Evolutionary conservation across 768 basidiomycete genomes (phyloP).

Genomic region (Galerina marginata): DNA sequence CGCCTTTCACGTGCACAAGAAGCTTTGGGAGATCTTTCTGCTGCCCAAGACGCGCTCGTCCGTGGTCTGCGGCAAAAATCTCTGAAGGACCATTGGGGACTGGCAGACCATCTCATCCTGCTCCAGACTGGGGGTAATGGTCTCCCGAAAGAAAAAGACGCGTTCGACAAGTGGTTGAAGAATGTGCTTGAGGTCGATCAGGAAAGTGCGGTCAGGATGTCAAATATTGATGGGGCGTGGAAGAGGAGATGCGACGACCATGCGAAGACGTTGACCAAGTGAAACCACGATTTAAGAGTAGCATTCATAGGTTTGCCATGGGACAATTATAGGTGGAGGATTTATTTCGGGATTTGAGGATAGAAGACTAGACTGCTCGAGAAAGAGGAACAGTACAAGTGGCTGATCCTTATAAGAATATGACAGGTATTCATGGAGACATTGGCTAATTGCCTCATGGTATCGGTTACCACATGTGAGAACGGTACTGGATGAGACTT

Average conservation of each 20-base stretch:
- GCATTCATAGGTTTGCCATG: too few relatives aligned
- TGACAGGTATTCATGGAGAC: too few relatives aligned
- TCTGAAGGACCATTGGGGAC: conserved; percentile 7
- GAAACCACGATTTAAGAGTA: too few relatives aligned
- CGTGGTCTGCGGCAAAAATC: conserved; percentile 4
- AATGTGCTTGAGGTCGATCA: not conserved
- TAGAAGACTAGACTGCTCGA: too few relatives aligned
- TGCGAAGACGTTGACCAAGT: not conserved
- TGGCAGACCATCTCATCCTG: conserved; percentile 11
- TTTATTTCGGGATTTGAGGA: too few relatives aligned
- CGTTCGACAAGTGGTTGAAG: not conserved
- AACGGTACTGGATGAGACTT: too few relatives aligned
- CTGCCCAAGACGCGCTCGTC: conserved; percentile 10
- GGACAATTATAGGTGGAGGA: too few relatives aligned
- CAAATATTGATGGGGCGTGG: conserved; percentile 11
- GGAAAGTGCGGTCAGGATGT: not conserved
- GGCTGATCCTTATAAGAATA: too few relatives aligned
- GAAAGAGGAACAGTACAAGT: too few relatives aligned
- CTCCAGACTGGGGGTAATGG: conserved; percentile 13
- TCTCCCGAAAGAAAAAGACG: conserved; percentile 2
- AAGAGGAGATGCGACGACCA: conserved; percentile 5
- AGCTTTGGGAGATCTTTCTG: not conserved
- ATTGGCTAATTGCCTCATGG: too few relatives aligned
- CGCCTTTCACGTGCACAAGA: conserved; percentile 12
- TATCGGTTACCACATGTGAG: too few relatives aligned